Percentiles rank a stretch among this genome's conserved stretches.
phyloP scores from a whole-genome alignment of 1,284 basidiomycete species.

The Lentinula novae-zelandiae region DNA sequence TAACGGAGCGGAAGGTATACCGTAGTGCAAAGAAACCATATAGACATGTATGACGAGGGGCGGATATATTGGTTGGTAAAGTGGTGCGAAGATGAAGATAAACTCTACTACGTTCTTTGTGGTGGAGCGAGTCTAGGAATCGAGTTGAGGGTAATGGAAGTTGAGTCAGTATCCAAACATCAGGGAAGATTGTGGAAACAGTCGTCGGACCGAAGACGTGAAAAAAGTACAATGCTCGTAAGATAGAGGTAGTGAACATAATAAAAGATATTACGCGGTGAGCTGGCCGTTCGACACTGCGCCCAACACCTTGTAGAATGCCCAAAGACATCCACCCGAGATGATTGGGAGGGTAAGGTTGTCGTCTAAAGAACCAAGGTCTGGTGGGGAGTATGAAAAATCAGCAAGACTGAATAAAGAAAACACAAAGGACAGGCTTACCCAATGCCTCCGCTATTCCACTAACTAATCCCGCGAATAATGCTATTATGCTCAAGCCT shows the following conservation, averaged over 20 bases:
- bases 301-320: conserved; percentile 50
- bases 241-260: neutral
- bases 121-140: too few species aligned
- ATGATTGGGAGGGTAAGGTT: conserved; percentile 93
- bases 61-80: too few species aligned
- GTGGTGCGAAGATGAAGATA: too few species aligned
- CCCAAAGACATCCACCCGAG: conserved; percentile 80
- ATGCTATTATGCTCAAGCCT: conserved; percentile 55
- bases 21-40: too few species aligned
- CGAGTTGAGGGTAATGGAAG: too few species aligned
- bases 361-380: conserved; percentile 87
- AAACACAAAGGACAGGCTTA: conserved; percentile 31
- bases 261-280: neutral
- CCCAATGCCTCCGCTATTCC: conserved; percentile 84
- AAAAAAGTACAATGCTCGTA: too few species aligned
- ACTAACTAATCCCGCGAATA: conserved; percentile 73
- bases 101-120: too few species aligned
- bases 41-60: too few species aligned
- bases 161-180: too few species aligned
- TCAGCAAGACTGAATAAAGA: neutral
- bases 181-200: too few species aligned
- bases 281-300: conserved; percentile 3
- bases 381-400: conserved; percentile 36
- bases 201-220: too few species aligned
- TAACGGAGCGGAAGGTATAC: too few species aligned